Base-by-base conservation (phyloP, 352 stramenopile species). In the Elongisporangium undulatum region DNA sequence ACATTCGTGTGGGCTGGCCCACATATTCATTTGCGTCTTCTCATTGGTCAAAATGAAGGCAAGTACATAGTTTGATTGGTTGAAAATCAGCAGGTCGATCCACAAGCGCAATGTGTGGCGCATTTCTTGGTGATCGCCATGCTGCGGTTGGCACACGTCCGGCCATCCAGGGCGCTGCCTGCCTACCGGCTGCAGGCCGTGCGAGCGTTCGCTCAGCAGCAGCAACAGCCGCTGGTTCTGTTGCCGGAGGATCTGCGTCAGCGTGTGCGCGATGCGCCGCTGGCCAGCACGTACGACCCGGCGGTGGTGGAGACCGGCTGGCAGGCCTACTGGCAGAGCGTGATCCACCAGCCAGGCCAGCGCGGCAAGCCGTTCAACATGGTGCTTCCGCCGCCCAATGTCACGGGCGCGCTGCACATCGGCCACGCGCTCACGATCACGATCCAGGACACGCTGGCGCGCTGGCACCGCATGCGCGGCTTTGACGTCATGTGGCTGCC, bases 381-480 rank as follows among this genome's bases (percentile, higher is more conserved):
- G 87, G 67, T 94, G 53, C 94, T 99, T 69, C 97, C 97, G 29
- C 97, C 97, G 34, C 97, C 97, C 21, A 99, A 99, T 69, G 96
- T 99, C 39, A 99, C 97, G 3, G 97, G 97, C 20, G 95, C 89
- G 48, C 79, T 99, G 51, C 97, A 99, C 72, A 85, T 99, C 51
- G 97, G 97, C 21, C 97, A 99, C 75, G 97, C 96, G 21, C 73
- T 99, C 48, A 99, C 97, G 4, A 71, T 92, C 49, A 96, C 97
- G 17, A 98, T 99, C 65, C 92, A 99, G 80, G 97, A 99, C 82
- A 90, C 94, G 7, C 82, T 99, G 21, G 95, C 92, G 23, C 85
- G 76, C 60, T 99, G 96, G 95, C 96, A 99, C 77, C 88, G 97
- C 52, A 99, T 99, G 98, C 88, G 89, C 52, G 97, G 97, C 61